Conservation (phyloP, 1,284 basidiomycete genomes). For the Apiotrichum gracile region DNA sequence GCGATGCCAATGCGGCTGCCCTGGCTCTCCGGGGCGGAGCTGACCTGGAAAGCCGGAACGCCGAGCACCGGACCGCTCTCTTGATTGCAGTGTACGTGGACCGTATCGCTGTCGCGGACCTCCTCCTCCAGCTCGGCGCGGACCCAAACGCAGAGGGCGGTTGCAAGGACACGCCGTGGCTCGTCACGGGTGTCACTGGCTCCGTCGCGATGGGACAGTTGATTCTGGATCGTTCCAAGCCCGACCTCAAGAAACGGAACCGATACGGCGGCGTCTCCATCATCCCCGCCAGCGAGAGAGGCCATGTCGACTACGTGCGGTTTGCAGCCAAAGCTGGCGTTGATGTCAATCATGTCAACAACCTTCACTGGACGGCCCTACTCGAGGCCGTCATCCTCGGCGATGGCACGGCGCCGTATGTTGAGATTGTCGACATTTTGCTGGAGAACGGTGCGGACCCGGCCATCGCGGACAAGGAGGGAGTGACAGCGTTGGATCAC, state of each 20-base stretch:
- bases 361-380: conserved; percentile 12
- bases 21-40: conserved; percentile 2
- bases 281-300: conserved; percentile 10
- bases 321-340: conserved; percentile 3
- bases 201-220: conserved; percentile 5
- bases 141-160: conserved; percentile 3
- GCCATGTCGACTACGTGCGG: conserved; percentile 10
- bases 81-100: conserved; percentile 5
- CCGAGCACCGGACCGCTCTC: background rate
- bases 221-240: conserved; percentile 1
- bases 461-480: conserved; percentile 4
- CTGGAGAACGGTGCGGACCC: conserved; percentile 2
- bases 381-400: conserved; percentile 11
- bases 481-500: conserved; percentile 7
- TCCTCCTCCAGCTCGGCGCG: conserved; percentile 2
- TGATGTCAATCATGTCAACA: conserved; percentile 11
- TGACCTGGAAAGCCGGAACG: background rate
- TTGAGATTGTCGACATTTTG: conserved; percentile 5
- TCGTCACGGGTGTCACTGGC: conserved; percentile 13
- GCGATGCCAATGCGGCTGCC: background rate
- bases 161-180: background rate
- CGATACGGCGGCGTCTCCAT: conserved; percentile 10
- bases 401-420: conserved; percentile 2
- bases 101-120: conserved; percentile 2
- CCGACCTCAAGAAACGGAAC: conserved; percentile 7